Conservation (phyloP, 306 rosid genomes). For the Glycyrrhiza uralensis region DNA sequence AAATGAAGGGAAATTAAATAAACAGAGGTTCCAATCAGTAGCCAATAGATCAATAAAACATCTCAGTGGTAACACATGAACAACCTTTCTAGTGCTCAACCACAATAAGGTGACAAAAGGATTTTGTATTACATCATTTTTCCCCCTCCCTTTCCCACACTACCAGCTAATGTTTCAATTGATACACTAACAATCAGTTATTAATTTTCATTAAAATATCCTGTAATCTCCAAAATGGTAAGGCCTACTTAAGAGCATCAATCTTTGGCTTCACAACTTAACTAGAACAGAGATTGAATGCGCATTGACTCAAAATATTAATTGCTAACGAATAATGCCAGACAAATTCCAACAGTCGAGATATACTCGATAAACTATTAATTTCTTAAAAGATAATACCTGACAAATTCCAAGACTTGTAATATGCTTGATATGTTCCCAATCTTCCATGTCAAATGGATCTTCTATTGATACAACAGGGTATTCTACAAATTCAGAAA, state of each 20-base stretch:
- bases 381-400: constrained; percentile 44
- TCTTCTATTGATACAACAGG: constrained; percentile 87
- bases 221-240: background rate
- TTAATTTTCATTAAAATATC: background rate
- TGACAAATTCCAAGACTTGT: constrained; percentile 77
- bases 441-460: constrained; percentile 96
- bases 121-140: background rate
- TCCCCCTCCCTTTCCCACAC: background rate
- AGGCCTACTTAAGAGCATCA: background rate
- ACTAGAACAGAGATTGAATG: constrained; percentile 21
- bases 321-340: constrained; percentile 41
- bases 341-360: constrained; percentile 66
- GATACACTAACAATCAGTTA: background rate
- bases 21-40: constrained; percentile 17
- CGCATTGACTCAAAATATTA: constrained; percentile 10
- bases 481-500: constrained; percentile 52
- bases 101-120: background rate
- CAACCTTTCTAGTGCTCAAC: background rate
- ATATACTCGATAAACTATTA: constrained; percentile 48
- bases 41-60: constrained; percentile 13
- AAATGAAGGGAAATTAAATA: constrained; percentile 14
- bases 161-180: background rate
- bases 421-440: constrained; percentile 78
- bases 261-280: constrained; percentile 4
- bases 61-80: background rate